These are phyloP conservation scores for Xylaria acuta DNA, from an alignment of 495 filamentous ascomycete genomes.

Conservation along the genomic window DNA sequence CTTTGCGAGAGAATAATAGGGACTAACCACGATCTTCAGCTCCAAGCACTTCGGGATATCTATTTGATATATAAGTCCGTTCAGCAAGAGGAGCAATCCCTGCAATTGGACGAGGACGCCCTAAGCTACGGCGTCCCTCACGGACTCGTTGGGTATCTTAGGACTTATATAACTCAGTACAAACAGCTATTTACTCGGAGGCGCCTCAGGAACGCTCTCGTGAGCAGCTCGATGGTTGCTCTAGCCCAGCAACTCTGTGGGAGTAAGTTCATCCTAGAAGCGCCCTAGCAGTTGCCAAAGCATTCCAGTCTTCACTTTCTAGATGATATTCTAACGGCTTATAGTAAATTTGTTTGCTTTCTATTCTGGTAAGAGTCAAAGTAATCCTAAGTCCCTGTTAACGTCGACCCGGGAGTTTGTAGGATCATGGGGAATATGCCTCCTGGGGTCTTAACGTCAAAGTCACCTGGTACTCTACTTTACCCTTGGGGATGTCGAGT, in stretches of 20 bases:
- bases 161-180: conserved; percentile 32
- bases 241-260: conserved; percentile 43
- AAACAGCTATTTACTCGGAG: conserved; percentile 34
- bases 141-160: conserved; percentile 25
- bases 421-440: neutral
- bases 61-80: conserved; percentile 42
- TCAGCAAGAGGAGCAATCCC: conserved; percentile 34
- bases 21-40: conserved; percentile 24
- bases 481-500: neutral
- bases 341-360: conserved; percentile 43
- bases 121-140: conserved; percentile 5
- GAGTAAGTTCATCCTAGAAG: conserved; percentile 32
- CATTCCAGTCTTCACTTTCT: neutral
- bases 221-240: conserved; percentile 38
- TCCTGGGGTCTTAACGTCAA: neutral
- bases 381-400: neutral
- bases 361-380: conserved; percentile 36
- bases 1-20: too few species aligned
- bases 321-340: neutral
- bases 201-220: conserved; percentile 39
- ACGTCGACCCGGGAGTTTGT: neutral
- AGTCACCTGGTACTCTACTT: neutral
- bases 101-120: conserved; percentile 14
- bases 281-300: too few species aligned
- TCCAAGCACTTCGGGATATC: conserved; percentile 41